Percentiles rank a stretch among this genome's conserved stretches.
phyloP scores from a whole-genome alignment of 1,284 basidiomycete genomes.

The Exobasidium rhododendri region DNA sequence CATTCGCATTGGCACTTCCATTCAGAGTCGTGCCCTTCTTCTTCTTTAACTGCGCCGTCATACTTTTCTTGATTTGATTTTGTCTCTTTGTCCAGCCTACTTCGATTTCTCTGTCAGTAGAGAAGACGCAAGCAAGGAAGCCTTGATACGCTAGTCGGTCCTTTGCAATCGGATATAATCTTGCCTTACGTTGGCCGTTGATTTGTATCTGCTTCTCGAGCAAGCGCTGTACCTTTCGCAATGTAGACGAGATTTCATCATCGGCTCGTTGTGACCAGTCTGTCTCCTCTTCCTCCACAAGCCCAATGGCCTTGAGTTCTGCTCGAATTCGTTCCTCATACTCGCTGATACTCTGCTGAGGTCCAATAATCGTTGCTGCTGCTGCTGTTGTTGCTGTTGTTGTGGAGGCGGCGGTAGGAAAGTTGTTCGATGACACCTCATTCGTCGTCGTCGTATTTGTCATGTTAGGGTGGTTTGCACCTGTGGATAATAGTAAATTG shows the following conservation, averaged over 20 bases:
- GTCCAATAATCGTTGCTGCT: not conserved
- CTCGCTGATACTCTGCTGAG: constrained; percentile 57
- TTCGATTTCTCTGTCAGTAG: constrained; percentile 53
- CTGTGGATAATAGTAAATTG: too few species aligned
- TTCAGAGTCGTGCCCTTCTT: constrained; percentile 30
- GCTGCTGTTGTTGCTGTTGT: not conserved
- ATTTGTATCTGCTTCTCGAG: constrained; percentile 71
- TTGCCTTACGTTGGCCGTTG: constrained; percentile 77
- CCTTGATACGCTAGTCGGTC: constrained; percentile 78
- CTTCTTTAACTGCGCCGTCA: constrained; percentile 44
- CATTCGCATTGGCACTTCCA: constrained; percentile 12
- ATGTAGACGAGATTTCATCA: constrained; percentile 84
- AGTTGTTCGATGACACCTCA: not conserved
- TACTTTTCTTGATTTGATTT: constrained; percentile 44
- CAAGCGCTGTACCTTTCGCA: constrained; percentile 81
- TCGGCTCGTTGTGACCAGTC: constrained; percentile 59
- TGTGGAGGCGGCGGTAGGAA: not conserved
- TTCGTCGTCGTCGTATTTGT: not conserved
- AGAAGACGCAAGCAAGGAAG: constrained; percentile 40
- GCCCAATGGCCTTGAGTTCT: constrained; percentile 60
- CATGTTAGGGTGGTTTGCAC: not conserved
- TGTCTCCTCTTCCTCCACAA: constrained; percentile 53
- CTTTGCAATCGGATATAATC: constrained; percentile 73
- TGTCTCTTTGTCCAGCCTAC: constrained; percentile 46
- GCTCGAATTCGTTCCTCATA: constrained; percentile 61